phyloP scores from a whole-genome alignment of 371 early-diverging fungal species.

The Rhizomucor miehei region DNA sequence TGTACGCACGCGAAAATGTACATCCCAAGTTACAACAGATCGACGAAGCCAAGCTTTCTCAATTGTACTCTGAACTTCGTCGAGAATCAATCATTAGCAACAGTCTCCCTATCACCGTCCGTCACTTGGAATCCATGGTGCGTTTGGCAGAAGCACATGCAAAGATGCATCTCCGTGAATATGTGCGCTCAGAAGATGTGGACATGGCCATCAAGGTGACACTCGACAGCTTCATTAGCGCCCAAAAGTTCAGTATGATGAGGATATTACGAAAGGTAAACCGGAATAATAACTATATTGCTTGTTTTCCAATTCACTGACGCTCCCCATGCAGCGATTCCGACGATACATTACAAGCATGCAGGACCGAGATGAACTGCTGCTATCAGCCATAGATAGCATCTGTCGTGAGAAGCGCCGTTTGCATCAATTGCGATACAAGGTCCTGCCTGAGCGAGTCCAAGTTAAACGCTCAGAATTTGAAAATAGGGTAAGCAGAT shows the following conservation, averaged over 20 bases:
- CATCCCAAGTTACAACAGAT: constrained; percentile 85
- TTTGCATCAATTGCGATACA: constrained; percentile 63
- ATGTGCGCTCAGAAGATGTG: constrained; percentile 91
- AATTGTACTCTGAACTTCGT: constrained; percentile 92
- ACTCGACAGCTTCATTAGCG: constrained; percentile 92
- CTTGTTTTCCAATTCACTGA: constrained; percentile 3
- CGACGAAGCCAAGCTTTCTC: constrained; percentile 85
- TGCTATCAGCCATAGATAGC: constrained; percentile 70
- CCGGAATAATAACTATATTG: neutral
- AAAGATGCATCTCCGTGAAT: constrained; percentile 95
- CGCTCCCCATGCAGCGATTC: constrained; percentile 56
- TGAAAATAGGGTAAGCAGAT: constrained; percentile 38
- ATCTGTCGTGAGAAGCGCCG: constrained; percentile 76
- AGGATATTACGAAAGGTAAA: constrained; percentile 67
- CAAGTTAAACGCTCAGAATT: constrained; percentile 63
- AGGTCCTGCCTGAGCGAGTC: constrained; percentile 53
- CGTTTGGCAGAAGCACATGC: constrained; percentile 98
- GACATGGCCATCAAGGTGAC: constrained; percentile 95
- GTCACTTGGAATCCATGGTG: constrained; percentile 98
- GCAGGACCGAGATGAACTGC: constrained; percentile 80
- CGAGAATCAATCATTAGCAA: constrained; percentile 90
- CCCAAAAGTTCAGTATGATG: constrained; percentile 97
- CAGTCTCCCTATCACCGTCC: constrained; percentile 97
- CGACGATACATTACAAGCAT: constrained; percentile 78
- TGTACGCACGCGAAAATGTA: constrained; percentile 92